These are phyloP conservation scores for Aspergillus egyptiacus DNA, from an alignment of 495 filamentous ascomycete species.

Conservation along the genomic window DNA sequence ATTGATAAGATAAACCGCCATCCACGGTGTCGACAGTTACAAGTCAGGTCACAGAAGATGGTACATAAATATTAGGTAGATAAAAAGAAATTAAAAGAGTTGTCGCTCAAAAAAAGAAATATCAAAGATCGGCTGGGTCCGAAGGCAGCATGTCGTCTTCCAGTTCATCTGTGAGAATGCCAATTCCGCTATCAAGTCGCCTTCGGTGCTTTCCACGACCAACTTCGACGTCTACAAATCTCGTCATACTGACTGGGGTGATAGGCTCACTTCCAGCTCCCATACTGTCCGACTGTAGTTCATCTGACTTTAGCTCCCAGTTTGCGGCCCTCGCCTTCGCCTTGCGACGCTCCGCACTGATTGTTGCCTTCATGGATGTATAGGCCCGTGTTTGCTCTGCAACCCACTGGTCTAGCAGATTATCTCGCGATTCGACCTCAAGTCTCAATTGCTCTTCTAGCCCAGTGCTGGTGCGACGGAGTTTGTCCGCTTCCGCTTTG, in stretches of 20 bases:
- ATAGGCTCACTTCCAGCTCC: constrained; percentile 38
- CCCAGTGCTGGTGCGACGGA: constrained; percentile 28
- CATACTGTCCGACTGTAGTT: constrained; percentile 48
- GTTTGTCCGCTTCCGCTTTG: constrained; percentile 28
- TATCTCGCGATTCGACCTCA: constrained; percentile 34
- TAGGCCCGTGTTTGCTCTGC: constrained; percentile 35
- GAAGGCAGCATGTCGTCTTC: constrained; percentile 27
- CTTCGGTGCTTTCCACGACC: constrained; percentile 40
- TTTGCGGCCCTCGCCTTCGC: constrained; percentile 38
- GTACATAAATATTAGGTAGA: too few species aligned
- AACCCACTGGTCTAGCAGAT: constrained; percentile 35
- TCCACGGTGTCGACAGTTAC: too few species aligned
- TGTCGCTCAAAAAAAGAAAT: background rate
- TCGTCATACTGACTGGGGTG: constrained; percentile 40
- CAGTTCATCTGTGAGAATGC: constrained; percentile 51
- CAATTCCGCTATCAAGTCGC: constrained; percentile 58
- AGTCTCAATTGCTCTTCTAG: constrained; percentile 33
- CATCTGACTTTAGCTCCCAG: constrained; percentile 40
- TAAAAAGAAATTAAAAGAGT: background rate
- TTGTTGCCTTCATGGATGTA: constrained; percentile 36
- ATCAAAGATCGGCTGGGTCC: constrained; percentile 22
- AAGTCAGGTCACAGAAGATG: too few species aligned
- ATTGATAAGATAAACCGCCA: background rate
- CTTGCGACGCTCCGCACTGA: constrained; percentile 31
- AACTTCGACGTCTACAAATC: constrained; percentile 44